Evolutionary conservation across 805 yeast genomes (phyloP), one percentile per base, ranked within the genome.

Genomic region (Metschnikowia cubensis): DNA sequence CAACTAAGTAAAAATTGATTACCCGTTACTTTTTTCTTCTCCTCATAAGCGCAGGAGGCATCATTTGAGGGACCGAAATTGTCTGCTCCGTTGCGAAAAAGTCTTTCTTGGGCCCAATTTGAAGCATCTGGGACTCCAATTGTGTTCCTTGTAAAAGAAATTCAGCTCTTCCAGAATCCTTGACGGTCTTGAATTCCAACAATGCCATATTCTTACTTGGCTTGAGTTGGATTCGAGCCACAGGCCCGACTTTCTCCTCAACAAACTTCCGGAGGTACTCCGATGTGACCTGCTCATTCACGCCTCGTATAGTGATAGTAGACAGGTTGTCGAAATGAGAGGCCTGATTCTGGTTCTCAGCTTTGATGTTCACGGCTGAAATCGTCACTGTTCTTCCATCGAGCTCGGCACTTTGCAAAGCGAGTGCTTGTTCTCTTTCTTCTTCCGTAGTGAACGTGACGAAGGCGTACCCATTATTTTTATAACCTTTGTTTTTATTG

Each of bases 391-490:
- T 63, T 39, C 87, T 64, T 0, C 77, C 83, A 36, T 71, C 72
- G 1, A 85, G 52, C 3, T 66, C 63, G 0, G 66, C 56, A 7
- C 73, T 69, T 53, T 82, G 71, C 42, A 75, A 59, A 11, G 55
- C 37, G 1, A 83, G 54, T 0, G 89, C 82, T 3, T 61, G 60
- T 0, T 65, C 59, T 0, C 89, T 87, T 2, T 73, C 75, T 1
- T 70, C 73, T 7, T 64, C 60, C 0, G 65, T 64, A 2, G 59
- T 50, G 56, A 81, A 86, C 0, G 79, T 69, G 0, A 87, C 66
- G 59, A 87, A 86, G 0, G 85, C 96, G 62, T 76, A 83, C 0
- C 92, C 91, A 42, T 80, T 81, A 59, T 83, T 76, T 14, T 60
- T 54, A 6, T 69, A 59, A 1, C 64, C 68, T 6, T 66, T 64